phyloP scores from a whole-genome alignment of 2,329 filamentous ascomycete species.

The Sporothrix pseudoabietina region DNA sequence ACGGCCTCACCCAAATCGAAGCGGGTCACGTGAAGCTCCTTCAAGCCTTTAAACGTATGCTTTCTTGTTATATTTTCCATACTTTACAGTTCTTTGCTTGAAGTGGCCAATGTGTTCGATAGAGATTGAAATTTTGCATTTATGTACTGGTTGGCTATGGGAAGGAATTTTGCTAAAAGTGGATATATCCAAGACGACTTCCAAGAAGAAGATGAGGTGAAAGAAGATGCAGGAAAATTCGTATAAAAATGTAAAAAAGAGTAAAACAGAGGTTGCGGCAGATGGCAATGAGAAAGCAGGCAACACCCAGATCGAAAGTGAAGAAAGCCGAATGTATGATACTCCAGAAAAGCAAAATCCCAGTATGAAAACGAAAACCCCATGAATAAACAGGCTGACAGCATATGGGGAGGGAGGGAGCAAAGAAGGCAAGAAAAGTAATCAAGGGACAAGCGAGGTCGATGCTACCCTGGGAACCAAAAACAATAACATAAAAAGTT shows the following conservation, averaged over 20 bases:
- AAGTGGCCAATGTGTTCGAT: not conserved
- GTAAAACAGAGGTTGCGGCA: slow-evolving; percentile 10
- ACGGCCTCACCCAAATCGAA: not conserved
- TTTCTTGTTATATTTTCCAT: too few relatives aligned
- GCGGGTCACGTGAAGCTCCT: not conserved
- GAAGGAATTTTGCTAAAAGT: slow-evolving; percentile 21
- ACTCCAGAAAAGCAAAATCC: slow-evolving; percentile 23
- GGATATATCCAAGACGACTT: slow-evolving; percentile 21
- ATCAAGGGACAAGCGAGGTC: not conserved
- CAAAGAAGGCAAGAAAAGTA: not conserved
- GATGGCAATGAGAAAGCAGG: slow-evolving; percentile 4
- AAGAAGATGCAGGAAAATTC: not conserved
- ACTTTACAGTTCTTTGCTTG: not conserved
- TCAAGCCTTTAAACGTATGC: not conserved
- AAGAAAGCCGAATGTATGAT: slow-evolving; percentile 19
- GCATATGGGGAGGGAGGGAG: not conserved
- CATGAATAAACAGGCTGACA: slow-evolving; percentile 11
- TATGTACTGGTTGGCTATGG: slow-evolving; percentile 23
- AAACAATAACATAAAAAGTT: slow-evolving; percentile 7
- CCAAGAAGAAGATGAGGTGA: not conserved
- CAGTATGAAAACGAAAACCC: not conserved
- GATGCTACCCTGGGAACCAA: slow-evolving; percentile 19
- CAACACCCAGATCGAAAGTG: not conserved
- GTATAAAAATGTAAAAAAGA: not conserved
- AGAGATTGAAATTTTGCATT: slow-evolving; percentile 19